Evolutionary conservation across 768 basidiomycete species (phyloP).

Genomic region (Collybia sordida): DNA sequence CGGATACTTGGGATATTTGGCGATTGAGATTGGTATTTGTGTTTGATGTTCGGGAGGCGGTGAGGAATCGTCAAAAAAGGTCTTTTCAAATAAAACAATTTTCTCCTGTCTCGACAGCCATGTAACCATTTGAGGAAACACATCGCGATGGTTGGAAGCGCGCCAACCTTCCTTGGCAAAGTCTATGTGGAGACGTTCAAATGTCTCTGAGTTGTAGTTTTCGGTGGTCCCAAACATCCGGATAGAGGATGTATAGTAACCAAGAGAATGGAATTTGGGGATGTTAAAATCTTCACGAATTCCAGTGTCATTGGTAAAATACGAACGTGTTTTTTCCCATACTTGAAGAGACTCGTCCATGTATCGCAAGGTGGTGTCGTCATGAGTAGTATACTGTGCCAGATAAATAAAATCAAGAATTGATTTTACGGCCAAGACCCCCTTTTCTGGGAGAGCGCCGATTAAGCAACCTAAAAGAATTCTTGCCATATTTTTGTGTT

Average conservation of each 20-base stretch:
- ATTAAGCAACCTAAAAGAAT: conserved; percentile 29
- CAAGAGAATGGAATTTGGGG: conserved; percentile 32
- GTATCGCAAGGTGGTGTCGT: conserved; percentile 17
- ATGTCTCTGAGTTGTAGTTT: conserved; percentile 31
- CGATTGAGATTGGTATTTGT: not conserved
- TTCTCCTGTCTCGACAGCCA: conserved; percentile 37
- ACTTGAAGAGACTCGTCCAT: conserved; percentile 19
- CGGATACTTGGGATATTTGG: conserved; percentile 5
- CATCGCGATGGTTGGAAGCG: conserved; percentile 27
- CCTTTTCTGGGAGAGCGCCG: conserved; percentile 16
- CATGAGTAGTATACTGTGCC: conserved; percentile 26
- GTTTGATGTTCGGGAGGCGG: too few relatives aligned
- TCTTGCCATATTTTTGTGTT: conserved; percentile 37
- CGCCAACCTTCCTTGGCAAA: conserved; percentile 33
- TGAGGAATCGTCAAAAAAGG: not conserved
- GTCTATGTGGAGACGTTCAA: conserved; percentile 42
- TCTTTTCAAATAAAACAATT: conserved; percentile 12
- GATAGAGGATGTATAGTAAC: conserved; percentile 30
- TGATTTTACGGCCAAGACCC: conserved; percentile 19
- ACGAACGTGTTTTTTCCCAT: conserved; percentile 33
- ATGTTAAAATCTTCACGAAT: conserved; percentile 31
- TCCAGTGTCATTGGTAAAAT: conserved; percentile 24
- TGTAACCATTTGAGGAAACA: conserved; percentile 33
- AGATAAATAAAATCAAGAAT: conserved; percentile 36
- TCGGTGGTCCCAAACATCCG: conserved; percentile 21